phyloP scores from a whole-genome alignment of 306 rosid genomes.

The Fagus sylvatica region DNA sequence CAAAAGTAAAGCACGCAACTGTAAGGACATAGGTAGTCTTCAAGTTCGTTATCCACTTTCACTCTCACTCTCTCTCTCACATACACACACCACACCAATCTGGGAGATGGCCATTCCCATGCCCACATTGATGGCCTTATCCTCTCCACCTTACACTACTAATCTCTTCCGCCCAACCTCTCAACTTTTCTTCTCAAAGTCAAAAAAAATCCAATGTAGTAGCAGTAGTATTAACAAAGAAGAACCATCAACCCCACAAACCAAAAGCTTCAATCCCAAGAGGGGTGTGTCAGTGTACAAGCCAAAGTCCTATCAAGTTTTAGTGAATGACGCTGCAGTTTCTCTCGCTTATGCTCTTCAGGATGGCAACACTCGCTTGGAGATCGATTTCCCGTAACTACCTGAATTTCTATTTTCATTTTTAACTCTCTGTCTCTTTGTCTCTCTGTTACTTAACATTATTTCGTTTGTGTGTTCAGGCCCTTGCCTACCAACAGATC shows the following conservation, averaged over 20 bases:
- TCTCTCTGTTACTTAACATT: background rate
- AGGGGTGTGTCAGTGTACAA: constrained; percentile 78
- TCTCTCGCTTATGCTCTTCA: constrained; percentile 76
- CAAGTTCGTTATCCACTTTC: constrained; percentile 22
- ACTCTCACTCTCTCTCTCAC: background rate
- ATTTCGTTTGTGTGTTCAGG: constrained; percentile 40
- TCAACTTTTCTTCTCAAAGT: constrained; percentile 10
- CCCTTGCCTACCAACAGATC: constrained; percentile 84
- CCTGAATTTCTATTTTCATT: background rate
- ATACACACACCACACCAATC: background rate
- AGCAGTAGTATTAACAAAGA: constrained; percentile 29
- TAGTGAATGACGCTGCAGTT: constrained; percentile 73
- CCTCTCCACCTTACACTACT: constrained; percentile 33
- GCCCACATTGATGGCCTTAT: constrained; percentile 33
- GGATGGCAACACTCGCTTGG: constrained; percentile 71
- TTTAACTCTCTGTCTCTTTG: background rate
- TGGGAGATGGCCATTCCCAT: constrained; percentile 12
- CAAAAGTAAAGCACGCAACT: too few relatives aligned
- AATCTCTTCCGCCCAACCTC: constrained; percentile 14
- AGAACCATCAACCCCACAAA: constrained; percentile 31
- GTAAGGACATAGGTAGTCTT: background rate
- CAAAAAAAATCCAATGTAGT: constrained; percentile 43
- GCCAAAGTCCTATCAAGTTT: constrained; percentile 83
- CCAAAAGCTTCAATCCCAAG: constrained; percentile 41
- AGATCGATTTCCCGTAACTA: constrained; percentile 89